phyloP scores from a whole-genome alignment of 176 grass and related monocot genomes.

The Triticum timopheevii region DNA sequence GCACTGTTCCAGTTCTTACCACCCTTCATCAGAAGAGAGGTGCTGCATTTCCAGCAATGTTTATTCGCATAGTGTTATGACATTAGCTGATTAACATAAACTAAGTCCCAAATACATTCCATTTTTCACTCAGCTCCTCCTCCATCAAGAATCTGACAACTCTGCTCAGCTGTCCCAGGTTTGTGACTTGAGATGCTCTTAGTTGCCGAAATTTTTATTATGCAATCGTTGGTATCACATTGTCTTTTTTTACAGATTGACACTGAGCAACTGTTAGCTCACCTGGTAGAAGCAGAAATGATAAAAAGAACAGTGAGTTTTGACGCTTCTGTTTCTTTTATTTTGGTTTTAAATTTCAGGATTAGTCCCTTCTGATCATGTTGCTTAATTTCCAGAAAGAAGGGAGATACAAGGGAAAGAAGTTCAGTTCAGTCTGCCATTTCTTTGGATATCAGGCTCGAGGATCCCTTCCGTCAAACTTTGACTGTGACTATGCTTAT shows the following conservation, averaged over 20 bases:
- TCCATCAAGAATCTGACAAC: conserved; percentile 74
- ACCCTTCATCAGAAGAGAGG: conserved; percentile 72
- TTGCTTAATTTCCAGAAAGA: conserved; percentile 48
- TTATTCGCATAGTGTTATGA: not conserved
- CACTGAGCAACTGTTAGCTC: conserved; percentile 67
- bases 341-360: not conserved
- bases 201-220: not conserved
- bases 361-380: not conserved
- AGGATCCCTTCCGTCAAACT: conserved; percentile 64
- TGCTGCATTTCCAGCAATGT: conserved; percentile 16
- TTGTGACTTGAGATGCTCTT: conserved; percentile 4
- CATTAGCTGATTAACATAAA: not conserved
- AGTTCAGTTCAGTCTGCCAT: conserved; percentile 72
- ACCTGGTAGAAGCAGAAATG: conserved; percentile 73
- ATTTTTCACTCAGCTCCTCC: conserved; percentile 54
- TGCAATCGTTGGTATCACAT: not conserved
- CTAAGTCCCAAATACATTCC: not conserved
- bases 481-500: conserved; percentile 77
- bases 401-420: conserved; percentile 69
- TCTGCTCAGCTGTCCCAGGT: conserved; percentile 80
- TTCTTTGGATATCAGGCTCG: conserved; percentile 79
- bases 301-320: conserved; percentile 56
- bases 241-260: conserved; percentile 56
- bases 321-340: not conserved
- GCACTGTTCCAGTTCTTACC: conserved; percentile 67